Evolutionary conservation across 768 basidiomycete genomes (phyloP), one percentile per base, ranked within the genome.

Genomic region (Boletus vermiculosoides): DNA sequence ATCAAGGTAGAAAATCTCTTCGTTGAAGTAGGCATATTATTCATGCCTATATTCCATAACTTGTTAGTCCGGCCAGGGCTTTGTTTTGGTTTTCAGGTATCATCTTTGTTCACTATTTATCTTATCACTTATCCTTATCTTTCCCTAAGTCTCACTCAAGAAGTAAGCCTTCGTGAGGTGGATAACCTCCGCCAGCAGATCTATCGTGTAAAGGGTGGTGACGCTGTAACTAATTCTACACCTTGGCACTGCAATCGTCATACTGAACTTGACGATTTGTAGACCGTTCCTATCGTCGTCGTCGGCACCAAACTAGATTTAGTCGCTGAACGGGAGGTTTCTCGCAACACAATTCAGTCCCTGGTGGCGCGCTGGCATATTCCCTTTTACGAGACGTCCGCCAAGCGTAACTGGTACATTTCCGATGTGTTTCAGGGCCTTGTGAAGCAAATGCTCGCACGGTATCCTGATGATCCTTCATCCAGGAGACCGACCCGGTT

Each of bases 291-390:
- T 10, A 89, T 94, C 60, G 88, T 93, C 12, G 81, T 94, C 16
- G 92, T 92, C 10, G 92, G 92, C 42, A 93, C 92, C 31, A 92
- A 93, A 69, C 77, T 88, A 41, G 93, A 94, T 69, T 80, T 94
- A 39, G 81, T 81, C 28, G 84, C 81, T 56, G 92, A 94, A 70
- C 82, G 93, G 33, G 90, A 93, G 67, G 88, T 94, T 7, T 82
- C 83, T 18, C 77, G 80, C 45, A 75, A 68, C 41, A 83, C 82
- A 0, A 87, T 92, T 34, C 82, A 87, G 65, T 73, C 81, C 11
- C 80, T 90, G 12, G 82, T 86, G 20, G 76, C 71, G 33, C 78
- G 78, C 3, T 92, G 90, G 90, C 76, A 77, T 15, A 73, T 90
- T n/a, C 88, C 80, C 7, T 88, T 90, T 66, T 92, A 88, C 67